Base-by-base conservation (phyloP, 2,329 filamentous ascomycete species). In the Ophiostoma ips region DNA sequence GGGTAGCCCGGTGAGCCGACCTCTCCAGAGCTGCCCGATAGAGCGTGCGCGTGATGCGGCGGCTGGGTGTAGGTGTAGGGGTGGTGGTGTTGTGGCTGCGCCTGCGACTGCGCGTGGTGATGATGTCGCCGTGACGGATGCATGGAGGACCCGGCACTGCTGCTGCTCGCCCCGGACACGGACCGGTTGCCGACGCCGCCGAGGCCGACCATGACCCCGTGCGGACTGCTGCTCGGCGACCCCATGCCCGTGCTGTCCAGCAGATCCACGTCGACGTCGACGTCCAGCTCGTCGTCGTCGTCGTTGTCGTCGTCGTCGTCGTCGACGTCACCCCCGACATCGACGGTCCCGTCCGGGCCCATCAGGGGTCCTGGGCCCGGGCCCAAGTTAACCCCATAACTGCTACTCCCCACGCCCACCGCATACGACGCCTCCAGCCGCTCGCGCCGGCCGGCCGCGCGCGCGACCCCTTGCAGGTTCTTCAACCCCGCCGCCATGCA, bases 401-500 rank as follows among this genome's bases (percentile, higher is more conserved):
- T n/a, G n/a, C n/a, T n/a, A n/a, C n/a, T n/a, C n/a, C n/a, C n/a
- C n/a, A 28, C 24, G 24, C 24, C 24, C 24, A n/a, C n/a, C n/a
- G 5, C 44, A 15, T 56, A 52, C 60, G 66, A 65, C 31, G 66
- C 66, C 65, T 74, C 74, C 58, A 76, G 67, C 53, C 76, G 77
- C 67, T 80, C 81, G 59, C 81, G 81, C 56, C 81, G 77, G 52
- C 76, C 72, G 52, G 76, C 78, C 50, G 81, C 75, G 54, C 84
- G 77, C 56, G 80, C 74, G 48, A 79, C 77, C 58, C 80, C 79
- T 62, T 83, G 81, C 52, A 92, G 74, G 64, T 86, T 88, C 68
- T 88, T 90, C 58, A 90, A 70, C 34, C 87, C 86, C 61, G 84
- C 84, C 63, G 84, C 81, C 80, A 92, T 86, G 67, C 84, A 87